Base-by-base conservation (phyloP, 148 eudicot species). In the Rheum nobile region DNA sequence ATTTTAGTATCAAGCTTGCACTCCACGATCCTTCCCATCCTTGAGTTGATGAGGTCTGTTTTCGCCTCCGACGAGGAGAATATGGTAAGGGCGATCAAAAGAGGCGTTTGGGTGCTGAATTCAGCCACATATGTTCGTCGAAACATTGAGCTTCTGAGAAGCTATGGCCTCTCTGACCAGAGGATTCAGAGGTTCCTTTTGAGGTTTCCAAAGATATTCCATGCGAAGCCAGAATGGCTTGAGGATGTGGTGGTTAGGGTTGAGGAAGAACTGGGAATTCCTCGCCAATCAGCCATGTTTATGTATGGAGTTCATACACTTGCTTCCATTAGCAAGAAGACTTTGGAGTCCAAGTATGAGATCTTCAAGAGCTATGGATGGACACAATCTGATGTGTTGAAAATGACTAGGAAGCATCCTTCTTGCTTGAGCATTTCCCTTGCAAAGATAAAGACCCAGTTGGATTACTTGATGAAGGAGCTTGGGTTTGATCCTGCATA, bases 351-450 rank as follows among this genome's bases (percentile, higher is more conserved):
- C 39, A 78, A 78, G 76, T 48, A 74, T 22, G 74, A 32, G n/a
- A 34, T 74, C 21, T 78, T 67, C 57, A 74, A 32, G 74, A 78
- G 81, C 22, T 78, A 31, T 41, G 81, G 81, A 38, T 78, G 76
- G 76, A 46, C n/a, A 19, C 73, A 74, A 46, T 28, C 19, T 34
- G 77, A 74, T n/a, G 34, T 78, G 14, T 22, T 39, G 44, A 46
- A 17, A 21, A n/a, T 78, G 77, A 41, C 46, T 41, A 78, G 77
- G 72, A 68, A 22, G 19, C 28, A 5, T 16, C 81, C 81, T 21
- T 43, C 29, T n/a, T 35, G 61, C 55, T 70, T 78, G 57, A 50
- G 48, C 8, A 1, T 74, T 13, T 67, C 81, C 1, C 77, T 48
- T 17, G 69, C 24, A 26, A 78, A 55, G 26, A 50, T 78, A 12